These are phyloP conservation scores for Hemerocallis citrina DNA, from an alignment of 106 monocot species.

Conservation along the genomic window DNA sequence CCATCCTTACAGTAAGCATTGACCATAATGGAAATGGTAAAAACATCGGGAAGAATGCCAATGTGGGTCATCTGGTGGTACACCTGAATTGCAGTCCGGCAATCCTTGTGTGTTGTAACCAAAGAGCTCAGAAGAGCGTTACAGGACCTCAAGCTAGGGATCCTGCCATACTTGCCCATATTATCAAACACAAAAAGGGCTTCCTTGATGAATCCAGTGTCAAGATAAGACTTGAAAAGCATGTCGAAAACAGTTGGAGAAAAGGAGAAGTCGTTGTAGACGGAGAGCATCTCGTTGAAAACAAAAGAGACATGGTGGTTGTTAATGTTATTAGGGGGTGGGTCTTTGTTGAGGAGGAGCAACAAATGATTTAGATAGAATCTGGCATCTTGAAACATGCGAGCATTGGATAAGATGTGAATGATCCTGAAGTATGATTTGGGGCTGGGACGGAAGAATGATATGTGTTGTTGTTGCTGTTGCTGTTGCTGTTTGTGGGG, in stretches of 20 bases:
- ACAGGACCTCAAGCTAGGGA: slow-evolving; percentile 74
- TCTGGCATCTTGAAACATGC: slow-evolving; percentile 53
- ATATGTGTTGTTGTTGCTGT: too few species aligned
- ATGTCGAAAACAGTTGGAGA: slow-evolving; percentile 69
- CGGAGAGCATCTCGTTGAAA: slow-evolving; percentile 47
- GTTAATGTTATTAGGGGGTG: too few species aligned
- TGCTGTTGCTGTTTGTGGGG: slow-evolving; percentile 26
- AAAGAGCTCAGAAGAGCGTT: slow-evolving; percentile 50
- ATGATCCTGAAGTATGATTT: slow-evolving; percentile 47
- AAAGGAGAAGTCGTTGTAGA: slow-evolving; percentile 69
- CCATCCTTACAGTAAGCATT: slow-evolving; percentile 74
- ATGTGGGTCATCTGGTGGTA: slow-evolving; percentile 51
- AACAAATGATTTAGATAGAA: slow-evolving; percentile 31
- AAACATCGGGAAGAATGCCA: slow-evolving; percentile 67
- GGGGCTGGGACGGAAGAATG: slow-evolving; percentile 36
- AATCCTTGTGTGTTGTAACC: slow-evolving; percentile 39
- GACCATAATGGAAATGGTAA: slow-evolving; percentile 60
- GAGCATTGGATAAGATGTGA: slow-evolving; percentile 54
- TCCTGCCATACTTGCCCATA: slow-evolving; percentile 59
- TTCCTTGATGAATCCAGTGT: slow-evolving; percentile 27
- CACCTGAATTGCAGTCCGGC: slow-evolving; percentile 23
- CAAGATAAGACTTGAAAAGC: slow-evolving; percentile 59
- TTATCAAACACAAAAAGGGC: slow-evolving; percentile 86
- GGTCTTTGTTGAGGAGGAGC: too few species aligned
- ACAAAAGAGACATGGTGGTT: slow-evolving; percentile 22